Conservation (phyloP, 2,329 filamentous ascomycete species). For the Neocucurbitaria cava region DNA sequence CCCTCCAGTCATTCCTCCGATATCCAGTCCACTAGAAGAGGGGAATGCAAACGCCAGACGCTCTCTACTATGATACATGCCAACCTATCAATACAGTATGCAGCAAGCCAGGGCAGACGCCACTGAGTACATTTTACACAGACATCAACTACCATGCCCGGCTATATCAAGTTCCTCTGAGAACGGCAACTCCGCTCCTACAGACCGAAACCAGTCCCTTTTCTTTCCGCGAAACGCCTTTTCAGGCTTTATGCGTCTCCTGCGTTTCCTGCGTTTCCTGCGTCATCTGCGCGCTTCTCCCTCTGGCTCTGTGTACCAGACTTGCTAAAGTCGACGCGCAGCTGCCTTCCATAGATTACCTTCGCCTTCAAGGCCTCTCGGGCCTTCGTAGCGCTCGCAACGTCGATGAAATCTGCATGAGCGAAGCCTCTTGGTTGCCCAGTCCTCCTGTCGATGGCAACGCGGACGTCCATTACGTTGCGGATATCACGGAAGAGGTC, state of each 20-base stretch:
- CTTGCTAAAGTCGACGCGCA: slow-evolving; percentile 70
- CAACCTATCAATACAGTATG: slow-evolving; percentile 33
- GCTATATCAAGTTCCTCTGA: neutral
- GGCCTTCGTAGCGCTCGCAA: slow-evolving; percentile 69
- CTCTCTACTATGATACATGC: slow-evolving; percentile 42
- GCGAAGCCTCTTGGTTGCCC: slow-evolving; percentile 84
- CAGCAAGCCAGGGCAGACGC: slow-evolving; percentile 24
- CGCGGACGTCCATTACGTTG: slow-evolving; percentile 76
- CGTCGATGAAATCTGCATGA: slow-evolving; percentile 78
- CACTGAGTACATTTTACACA: slow-evolving; percentile 14
- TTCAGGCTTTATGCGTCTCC: slow-evolving; percentile 2
- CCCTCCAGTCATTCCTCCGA: slow-evolving; percentile 6
- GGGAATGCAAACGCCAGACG: slow-evolving; percentile 35
- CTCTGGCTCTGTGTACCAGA: slow-evolving; percentile 17
- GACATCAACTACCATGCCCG: slow-evolving; percentile 1
- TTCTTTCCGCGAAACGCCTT: neutral
- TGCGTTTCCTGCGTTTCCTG: slow-evolving; percentile 3
- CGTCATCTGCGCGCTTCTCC: slow-evolving; percentile 19
- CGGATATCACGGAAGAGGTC: slow-evolving; percentile 74
- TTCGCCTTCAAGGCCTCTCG: slow-evolving; percentile 63
- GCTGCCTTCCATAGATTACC: slow-evolving; percentile 68
- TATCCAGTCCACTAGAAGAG: slow-evolving; percentile 29
- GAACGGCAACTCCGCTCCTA: neutral
- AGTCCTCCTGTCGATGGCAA: slow-evolving; percentile 81
- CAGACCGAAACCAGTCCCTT: neutral